These are phyloP conservation scores for Phytophthora sojae DNA, from an alignment of 352 stramenopile genomes.

Conservation along the genomic window DNA sequence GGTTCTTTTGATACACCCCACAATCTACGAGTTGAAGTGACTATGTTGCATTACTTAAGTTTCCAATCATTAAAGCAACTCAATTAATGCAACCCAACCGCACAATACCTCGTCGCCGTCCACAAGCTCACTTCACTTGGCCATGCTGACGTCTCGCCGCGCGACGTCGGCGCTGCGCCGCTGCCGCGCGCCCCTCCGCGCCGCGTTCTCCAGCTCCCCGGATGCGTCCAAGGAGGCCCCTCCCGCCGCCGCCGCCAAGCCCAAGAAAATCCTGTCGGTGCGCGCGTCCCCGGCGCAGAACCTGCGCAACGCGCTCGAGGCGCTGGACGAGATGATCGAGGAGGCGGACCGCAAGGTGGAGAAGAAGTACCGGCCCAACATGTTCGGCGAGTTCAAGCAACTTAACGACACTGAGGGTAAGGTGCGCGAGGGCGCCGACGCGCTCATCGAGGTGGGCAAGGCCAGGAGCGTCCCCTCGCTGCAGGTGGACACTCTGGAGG, in stretches of 20 bases:
- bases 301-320: constrained; percentile 75
- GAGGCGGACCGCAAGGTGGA: constrained; percentile 86
- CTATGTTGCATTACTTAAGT: constrained; percentile 1
- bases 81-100: constrained; percentile 12
- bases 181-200: constrained; percentile 14
- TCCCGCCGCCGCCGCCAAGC: constrained; percentile 10
- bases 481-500: constrained; percentile 56
- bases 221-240: constrained; percentile 3
- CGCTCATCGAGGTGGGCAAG: constrained; percentile 68
- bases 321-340: constrained; percentile 84
- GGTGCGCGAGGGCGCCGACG: constrained; percentile 56
- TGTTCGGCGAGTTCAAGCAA: constrained; percentile 91
- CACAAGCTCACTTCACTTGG: not conserved
- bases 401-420: constrained; percentile 90
- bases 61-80: constrained; percentile 3
- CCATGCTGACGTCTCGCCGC: constrained; percentile 26
- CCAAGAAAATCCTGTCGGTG: constrained; percentile 43
- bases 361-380: constrained; percentile 89
- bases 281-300: constrained; percentile 71
- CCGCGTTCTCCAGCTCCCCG: constrained; percentile 16
- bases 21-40: not conserved
- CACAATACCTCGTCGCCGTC: constrained; percentile 2
- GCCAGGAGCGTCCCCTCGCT: constrained; percentile 65
- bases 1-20: too few species aligned
- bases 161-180: constrained; percentile 24